A percentile compares a stretch with the other conserved stretches of the same genome.
These are phyloP conservation scores for Rhazya stricta DNA, from an alignment of 257 asterid species.

Conservation along the genomic window DNA sequence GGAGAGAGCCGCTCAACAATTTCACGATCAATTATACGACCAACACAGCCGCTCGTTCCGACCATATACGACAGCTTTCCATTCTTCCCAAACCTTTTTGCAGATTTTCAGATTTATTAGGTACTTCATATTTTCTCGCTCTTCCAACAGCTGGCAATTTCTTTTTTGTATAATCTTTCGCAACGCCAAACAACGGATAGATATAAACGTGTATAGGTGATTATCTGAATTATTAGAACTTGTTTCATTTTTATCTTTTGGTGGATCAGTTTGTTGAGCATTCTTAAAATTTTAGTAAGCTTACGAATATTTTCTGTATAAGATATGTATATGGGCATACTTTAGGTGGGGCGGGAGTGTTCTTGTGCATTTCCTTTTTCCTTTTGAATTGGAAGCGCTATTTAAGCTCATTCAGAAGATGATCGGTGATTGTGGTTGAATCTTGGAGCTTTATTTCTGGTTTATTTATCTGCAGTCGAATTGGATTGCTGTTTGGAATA, in stretches of 20 bases:
- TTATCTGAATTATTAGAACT: neutral
- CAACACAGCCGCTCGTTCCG: neutral
- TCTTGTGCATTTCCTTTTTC: neutral
- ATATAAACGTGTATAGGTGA: neutral
- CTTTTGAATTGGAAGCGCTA: neutral
- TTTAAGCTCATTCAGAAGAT: neutral
- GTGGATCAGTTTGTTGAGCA: neutral
- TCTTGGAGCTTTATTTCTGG: neutral
- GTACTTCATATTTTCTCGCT: neutral
- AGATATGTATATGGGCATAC: neutral
- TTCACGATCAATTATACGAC: slow-evolving; percentile 2
- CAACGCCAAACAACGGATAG: neutral
- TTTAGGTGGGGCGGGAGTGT: neutral
- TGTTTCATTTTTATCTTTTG: neutral
- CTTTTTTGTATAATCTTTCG: neutral
- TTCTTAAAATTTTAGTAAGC: neutral
- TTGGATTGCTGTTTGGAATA: neutral
- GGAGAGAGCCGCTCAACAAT: neutral
- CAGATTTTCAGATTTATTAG: neutral
- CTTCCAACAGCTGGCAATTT: neutral
- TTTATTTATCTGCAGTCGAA: neutral
- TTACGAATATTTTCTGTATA: neutral
- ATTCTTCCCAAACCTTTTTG: neutral
- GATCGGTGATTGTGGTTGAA: neutral
- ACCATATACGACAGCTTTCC: neutral